Evolutionary conservation across 495 filamentous ascomycete species (phyloP), one percentile per base, ranked within the genome.

Genomic region (Umbilicaria muhlenbergii): DNA sequence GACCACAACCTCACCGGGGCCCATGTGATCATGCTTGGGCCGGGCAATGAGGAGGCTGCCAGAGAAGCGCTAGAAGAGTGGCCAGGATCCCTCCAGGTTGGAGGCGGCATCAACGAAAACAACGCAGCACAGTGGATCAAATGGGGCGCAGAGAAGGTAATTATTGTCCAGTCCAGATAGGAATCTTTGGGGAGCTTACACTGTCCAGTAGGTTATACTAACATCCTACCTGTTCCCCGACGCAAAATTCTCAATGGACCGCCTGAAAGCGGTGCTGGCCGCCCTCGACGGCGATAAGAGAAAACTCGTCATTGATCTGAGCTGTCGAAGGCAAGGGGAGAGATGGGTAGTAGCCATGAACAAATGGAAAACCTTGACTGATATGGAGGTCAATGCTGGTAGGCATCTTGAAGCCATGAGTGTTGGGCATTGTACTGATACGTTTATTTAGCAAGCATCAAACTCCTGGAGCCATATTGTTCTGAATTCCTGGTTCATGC

Each of bases 401-500:
- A 64, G 40, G 69, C 24, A 16, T 41, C 36, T n/a, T 28, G 21
- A 35, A 28, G 24, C 24, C 38, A 36, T 51, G 14, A 51, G 38
- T n/a, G 3, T 28, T 7, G 31, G 7, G 35, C 36, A 5, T 21
- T 36, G 34, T n/a, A 32, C n/a, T 21, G 32, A 13, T 32, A 13
- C 11, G 0, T 13, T 35, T 6, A 13, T 38, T 21, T 48, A 92
- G 87, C 80, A 58, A 81, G 79, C 2, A 93, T 98, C 41, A 69
- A 70, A 14, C 57, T 74, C 11, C 67, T 96, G 8, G 87, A 94
- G 54, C 81, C 80, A 11, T 89, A 86, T 58, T 95, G 91, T 65
- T 85, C 81, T 35, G 92, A 98, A 54, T 96, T 98, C 59, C 68
- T 98, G 39, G 85, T 98, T 53, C 92, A 98, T 54, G 91, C 91